phyloP scores from a whole-genome alignment of 2,329 filamentous ascomycete species.

The Diaporthe citri region DNA sequence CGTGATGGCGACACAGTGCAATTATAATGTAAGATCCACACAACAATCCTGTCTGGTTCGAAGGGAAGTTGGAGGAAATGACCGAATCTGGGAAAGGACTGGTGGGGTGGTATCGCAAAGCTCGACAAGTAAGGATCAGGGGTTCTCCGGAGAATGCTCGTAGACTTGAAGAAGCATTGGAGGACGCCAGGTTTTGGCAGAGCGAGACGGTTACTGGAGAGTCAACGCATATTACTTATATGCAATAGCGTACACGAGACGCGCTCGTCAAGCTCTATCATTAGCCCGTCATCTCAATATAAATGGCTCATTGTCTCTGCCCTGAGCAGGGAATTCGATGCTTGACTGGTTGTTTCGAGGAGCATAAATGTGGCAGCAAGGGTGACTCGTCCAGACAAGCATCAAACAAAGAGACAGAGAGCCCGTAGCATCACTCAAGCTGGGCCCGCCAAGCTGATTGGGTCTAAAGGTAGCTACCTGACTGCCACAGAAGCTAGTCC shows the following conservation, averaged over 20 bases:
- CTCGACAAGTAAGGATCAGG: slow-evolving; percentile 46
- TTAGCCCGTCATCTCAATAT: slow-evolving; percentile 36
- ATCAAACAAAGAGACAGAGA: slow-evolving; percentile 56
- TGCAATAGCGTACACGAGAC: slow-evolving; percentile 17
- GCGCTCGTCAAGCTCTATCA: slow-evolving; percentile 20
- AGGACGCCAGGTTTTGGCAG: slow-evolving; percentile 19
- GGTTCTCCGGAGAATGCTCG: slow-evolving; percentile 42
- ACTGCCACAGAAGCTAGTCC: slow-evolving; percentile 33
- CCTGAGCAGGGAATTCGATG: slow-evolving; percentile 45
- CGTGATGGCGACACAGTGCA: slow-evolving; percentile 32
- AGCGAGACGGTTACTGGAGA: not conserved
- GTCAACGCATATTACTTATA: slow-evolving; percentile 33
- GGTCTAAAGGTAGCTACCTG: slow-evolving; percentile 31
- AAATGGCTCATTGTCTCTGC: slow-evolving; percentile 28
- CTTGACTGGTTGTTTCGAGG: slow-evolving; percentile 52
- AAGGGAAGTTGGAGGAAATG: slow-evolving; percentile 42
- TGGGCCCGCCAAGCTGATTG: slow-evolving; percentile 36
- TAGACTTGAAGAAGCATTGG: slow-evolving; percentile 29
- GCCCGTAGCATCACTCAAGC: slow-evolving; percentile 40
- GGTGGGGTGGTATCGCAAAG: slow-evolving; percentile 45
- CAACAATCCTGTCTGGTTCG: slow-evolving; percentile 42
- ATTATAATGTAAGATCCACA: slow-evolving; percentile 30
- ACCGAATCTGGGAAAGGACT: slow-evolving; percentile 42
- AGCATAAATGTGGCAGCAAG: slow-evolving; percentile 55
- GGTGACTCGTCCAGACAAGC: slow-evolving; percentile 57